Conservation (phyloP, 2,329 filamentous ascomycete species). For the Metarhizium brunneum region DNA sequence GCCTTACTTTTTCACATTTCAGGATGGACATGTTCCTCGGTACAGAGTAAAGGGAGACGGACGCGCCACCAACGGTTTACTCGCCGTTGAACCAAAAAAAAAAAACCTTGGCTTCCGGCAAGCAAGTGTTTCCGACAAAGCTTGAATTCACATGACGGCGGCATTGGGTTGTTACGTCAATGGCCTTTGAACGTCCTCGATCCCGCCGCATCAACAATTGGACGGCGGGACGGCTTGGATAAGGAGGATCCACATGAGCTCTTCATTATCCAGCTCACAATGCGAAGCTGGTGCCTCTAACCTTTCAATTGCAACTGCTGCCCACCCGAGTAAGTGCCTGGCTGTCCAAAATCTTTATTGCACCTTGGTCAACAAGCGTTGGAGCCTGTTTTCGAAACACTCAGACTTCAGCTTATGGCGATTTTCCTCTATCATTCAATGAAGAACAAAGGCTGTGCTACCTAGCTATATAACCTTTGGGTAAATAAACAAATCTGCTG, state of each 20-base stretch:
- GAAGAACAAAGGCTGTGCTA: background rate
- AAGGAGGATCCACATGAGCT: background rate
- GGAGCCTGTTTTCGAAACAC: background rate
- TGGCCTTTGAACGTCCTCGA: background rate
- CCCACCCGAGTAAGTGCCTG: background rate
- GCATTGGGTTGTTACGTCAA: background rate
- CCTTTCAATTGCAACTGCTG: too few relatives aligned
- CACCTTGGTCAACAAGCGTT: background rate
- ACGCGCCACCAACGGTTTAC: too few relatives aligned
- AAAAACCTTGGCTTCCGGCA: too few relatives aligned
- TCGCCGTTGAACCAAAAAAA: too few relatives aligned
- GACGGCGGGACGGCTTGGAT: background rate
- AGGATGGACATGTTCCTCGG: too few relatives aligned
- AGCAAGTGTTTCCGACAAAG: background rate
- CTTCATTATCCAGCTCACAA: background rate
- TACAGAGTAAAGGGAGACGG: too few relatives aligned
- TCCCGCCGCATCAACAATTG: background rate
- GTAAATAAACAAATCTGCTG: conserved; percentile 1
- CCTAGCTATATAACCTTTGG: background rate
- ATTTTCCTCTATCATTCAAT: background rate
- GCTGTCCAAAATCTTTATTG: background rate
- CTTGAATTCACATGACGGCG: background rate
- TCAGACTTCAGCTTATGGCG: background rate
- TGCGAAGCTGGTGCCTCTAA: too few relatives aligned
- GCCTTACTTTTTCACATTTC: too few relatives aligned